Conservation (phyloP, 805 yeast genomes). For the Saturnispora dispora region DNA sequence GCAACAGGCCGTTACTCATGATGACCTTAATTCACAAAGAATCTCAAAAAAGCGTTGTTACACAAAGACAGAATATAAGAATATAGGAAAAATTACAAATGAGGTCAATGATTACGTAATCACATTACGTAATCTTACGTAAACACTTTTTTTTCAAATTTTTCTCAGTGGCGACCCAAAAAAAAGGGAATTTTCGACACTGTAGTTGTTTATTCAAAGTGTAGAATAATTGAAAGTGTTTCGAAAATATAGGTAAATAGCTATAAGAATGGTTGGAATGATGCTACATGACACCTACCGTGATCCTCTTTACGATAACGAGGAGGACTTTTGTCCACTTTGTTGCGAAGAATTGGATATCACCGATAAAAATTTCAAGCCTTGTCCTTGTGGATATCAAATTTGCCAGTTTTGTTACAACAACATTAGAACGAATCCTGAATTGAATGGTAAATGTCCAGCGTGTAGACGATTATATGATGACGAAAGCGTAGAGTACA, state of each 20-base stretch:
- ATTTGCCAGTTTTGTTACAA: slow-evolving; percentile 98
- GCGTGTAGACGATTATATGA: slow-evolving; percentile 93
- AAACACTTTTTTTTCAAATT: background rate
- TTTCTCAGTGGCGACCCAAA: slow-evolving; percentile 2
- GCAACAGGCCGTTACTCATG: background rate
- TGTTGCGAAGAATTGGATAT: slow-evolving; percentile 98
- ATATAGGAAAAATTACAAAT: background rate
- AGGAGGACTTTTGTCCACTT: slow-evolving; percentile 80
- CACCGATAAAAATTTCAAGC: slow-evolving; percentile 91
- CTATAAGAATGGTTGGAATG: slow-evolving; percentile 2
- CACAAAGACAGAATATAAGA: background rate
- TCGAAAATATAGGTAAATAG: background rate
- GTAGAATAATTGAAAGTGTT: background rate
- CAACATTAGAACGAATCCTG: slow-evolving; percentile 91
- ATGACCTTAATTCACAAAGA: background rate
- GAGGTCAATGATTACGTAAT: background rate
- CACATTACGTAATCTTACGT: background rate
- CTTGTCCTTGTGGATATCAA: slow-evolving; percentile 99
- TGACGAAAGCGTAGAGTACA: slow-evolving; percentile 87
- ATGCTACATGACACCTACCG: slow-evolving; percentile 21
- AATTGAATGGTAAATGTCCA: slow-evolving; percentile 92
- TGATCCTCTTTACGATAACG: slow-evolving; percentile 57
- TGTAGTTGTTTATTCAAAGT: background rate
- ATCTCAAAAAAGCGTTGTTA: background rate
- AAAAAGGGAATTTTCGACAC: background rate